These are phyloP conservation scores for Phytophthora sojae DNA, from an alignment of 352 stramenopile species.

Conservation along the genomic window DNA sequence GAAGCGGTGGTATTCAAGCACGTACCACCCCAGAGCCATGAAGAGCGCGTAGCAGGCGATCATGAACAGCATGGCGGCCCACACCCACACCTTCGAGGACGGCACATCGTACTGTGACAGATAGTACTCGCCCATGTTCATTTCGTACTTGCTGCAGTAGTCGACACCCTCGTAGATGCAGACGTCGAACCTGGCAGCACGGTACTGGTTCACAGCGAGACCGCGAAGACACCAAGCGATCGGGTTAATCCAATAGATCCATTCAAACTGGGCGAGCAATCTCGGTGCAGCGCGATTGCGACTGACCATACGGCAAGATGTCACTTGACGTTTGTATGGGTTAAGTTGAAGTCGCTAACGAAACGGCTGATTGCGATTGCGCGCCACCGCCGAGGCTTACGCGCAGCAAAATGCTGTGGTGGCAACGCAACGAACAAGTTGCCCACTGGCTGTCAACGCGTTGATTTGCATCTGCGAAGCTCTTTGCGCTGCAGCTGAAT, in stretches of 20 bases:
- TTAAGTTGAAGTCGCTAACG: conserved; percentile 1
- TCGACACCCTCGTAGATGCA: conserved; percentile 49
- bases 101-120: conserved; percentile 41
- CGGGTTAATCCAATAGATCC: conserved; percentile 69
- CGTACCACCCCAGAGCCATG: conserved; percentile 23
- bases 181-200: conserved; percentile 33
- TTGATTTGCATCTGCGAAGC: neutral
- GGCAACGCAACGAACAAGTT: neutral
- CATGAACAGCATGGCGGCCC: conserved; percentile 17
- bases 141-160: conserved; percentile 44
- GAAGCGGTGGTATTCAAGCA: conserved; percentile 35
- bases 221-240: conserved; percentile 51
- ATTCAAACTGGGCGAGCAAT: conserved; percentile 28
- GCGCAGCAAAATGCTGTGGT: neutral
- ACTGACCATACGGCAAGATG: neutral
- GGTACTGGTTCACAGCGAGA: conserved; percentile 47
- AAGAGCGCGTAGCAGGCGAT: conserved; percentile 27
- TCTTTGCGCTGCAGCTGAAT: neutral
- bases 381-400: neutral
- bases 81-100: neutral
- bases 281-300: neutral
- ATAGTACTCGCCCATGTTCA: conserved; percentile 47
- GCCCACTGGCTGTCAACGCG: neutral
- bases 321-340: conserved; percentile 5
- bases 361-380: neutral